Evolutionary conservation across 768 basidiomycete genomes (phyloP).

Genomic region (Phlegmacium glaucopus): DNA sequence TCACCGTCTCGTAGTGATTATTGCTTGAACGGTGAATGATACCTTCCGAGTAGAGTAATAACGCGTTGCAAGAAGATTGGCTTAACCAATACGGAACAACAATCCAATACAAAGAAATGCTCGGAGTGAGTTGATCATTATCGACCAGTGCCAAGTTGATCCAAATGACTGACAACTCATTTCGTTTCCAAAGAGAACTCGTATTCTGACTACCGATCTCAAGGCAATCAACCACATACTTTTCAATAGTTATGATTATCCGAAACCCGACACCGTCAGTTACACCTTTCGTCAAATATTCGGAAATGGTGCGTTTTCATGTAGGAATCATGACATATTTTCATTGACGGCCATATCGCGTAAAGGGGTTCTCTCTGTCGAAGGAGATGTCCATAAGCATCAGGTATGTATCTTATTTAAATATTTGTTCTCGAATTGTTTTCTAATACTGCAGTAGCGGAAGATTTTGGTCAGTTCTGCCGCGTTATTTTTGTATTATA

Average conservation of each 20-base stretch:
- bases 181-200: conserved; percentile 20
- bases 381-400: conserved; percentile 39
- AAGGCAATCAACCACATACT: conserved; percentile 63
- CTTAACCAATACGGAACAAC: too few relatives aligned
- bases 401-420: too few relatives aligned
- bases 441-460: too few relatives aligned
- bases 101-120: conserved; percentile 38
- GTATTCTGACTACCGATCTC: conserved; percentile 55
- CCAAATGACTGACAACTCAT: neutral
- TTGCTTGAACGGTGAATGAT: too few relatives aligned
- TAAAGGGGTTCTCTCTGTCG: conserved; percentile 46
- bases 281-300: conserved; percentile 37
- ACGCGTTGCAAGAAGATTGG: too few relatives aligned
- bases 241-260: conserved; percentile 46
- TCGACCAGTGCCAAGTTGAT: neutral
- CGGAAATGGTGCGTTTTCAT: conserved; percentile 29
- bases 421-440: too few relatives aligned
- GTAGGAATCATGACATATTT: neutral
- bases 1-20: too few relatives aligned
- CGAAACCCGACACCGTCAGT: conserved; percentile 44
- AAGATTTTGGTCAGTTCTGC: too few relatives aligned
- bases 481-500: too few relatives aligned
- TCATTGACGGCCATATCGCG: neutral
- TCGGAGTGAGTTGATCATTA: conserved; percentile 33
- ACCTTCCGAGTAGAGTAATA: too few relatives aligned